Evolutionary conservation across 2,329 filamentous ascomycete species (phyloP).

Genomic region (Rosellinia necatrix): DNA sequence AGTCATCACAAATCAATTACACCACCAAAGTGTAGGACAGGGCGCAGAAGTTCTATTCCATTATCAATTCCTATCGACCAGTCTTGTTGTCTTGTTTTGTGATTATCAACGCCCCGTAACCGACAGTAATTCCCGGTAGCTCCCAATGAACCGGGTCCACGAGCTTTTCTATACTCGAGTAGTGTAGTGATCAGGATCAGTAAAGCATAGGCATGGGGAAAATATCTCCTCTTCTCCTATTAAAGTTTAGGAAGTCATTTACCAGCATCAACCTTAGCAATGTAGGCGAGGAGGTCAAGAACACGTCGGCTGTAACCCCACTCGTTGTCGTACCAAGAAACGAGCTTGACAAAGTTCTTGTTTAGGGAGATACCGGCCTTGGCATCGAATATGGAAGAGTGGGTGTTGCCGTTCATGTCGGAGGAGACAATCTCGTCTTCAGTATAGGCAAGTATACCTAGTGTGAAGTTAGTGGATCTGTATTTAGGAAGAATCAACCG

Average conservation of each 20-base stretch:
- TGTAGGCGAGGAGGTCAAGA: conserved; percentile 78
- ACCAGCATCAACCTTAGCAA: conserved; percentile 74
- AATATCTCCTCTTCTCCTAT: conserved; percentile 5
- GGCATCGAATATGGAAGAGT: conserved; percentile 98
- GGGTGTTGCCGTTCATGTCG: conserved; percentile 88
- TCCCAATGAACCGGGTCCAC: conserved; percentile 7
- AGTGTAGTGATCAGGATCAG: not conserved
- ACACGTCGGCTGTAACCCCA: conserved; percentile 99
- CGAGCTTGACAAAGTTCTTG: conserved; percentile 98
- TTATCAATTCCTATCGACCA: conserved; percentile 25
- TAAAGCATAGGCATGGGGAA: not conserved
- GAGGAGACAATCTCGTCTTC: conserved; percentile 96
- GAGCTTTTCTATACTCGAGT: conserved; percentile 18
- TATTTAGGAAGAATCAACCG: not conserved
- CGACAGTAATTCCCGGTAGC: conserved; percentile 1
- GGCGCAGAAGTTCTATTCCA: conserved; percentile 19
- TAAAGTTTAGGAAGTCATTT: conserved; percentile 47
- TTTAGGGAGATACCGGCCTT: conserved; percentile 99
- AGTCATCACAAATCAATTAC: not conserved
- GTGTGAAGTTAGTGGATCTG: conserved; percentile 20
- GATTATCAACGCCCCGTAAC: conserved; percentile 19
- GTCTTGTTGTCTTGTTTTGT: conserved; percentile 17
- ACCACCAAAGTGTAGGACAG: not conserved
- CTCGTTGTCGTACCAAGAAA: conserved; percentile 99
- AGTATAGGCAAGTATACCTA: conserved; percentile 89